phyloP scores from a whole-genome alignment of 148 eudicot species.

The Nepenthes gracilis region DNA sequence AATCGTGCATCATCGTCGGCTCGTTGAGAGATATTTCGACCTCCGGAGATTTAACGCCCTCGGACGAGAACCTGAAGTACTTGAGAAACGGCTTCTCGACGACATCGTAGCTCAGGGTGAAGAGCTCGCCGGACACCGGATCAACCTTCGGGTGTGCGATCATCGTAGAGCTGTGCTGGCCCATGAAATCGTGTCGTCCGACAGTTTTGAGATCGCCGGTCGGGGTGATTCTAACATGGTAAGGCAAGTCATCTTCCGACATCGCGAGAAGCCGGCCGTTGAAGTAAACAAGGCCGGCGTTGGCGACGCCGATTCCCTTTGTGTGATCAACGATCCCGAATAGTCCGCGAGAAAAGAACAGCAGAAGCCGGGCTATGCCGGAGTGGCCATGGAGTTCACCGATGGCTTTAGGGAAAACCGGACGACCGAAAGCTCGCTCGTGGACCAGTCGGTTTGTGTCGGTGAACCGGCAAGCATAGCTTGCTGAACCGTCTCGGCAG shows the following conservation, averaged over 20 bases:
- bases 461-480: slow-evolving; percentile 31
- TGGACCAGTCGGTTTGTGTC: slow-evolving; percentile 25
- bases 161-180: slow-evolving; percentile 17
- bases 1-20: slow-evolving; percentile 42
- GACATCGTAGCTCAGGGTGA: slow-evolving; percentile 29
- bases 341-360: slow-evolving; percentile 23
- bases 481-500: slow-evolving; percentile 8
- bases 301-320: slow-evolving; percentile 31
- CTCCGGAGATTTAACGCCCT: slow-evolving; percentile 22
- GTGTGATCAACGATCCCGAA: slow-evolving; percentile 21
- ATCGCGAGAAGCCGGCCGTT: slow-evolving; percentile 30
- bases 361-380: slow-evolving; percentile 25
- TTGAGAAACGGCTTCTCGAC: slow-evolving; percentile 27
- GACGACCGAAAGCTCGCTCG: slow-evolving; percentile 17
- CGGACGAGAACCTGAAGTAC: slow-evolving; percentile 17
- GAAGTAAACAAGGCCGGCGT: slow-evolving; percentile 37
- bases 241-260: slow-evolving; percentile 48
- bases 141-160: slow-evolving; percentile 38
- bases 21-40: slow-evolving; percentile 18
- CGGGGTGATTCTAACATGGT: slow-evolving; percentile 16
- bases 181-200: slow-evolving; percentile 21
- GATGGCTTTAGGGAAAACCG: slow-evolving; percentile 33
- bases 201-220: slow-evolving; percentile 21
- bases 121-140: slow-evolving; percentile 27
- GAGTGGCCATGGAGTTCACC: slow-evolving; percentile 41